Percentiles rank a stretch among this genome's conserved stretches.
These are phyloP conservation scores for Boletales sp. DNA, from an alignment of 768 basidiomycete genomes.

Conservation along the genomic window DNA sequence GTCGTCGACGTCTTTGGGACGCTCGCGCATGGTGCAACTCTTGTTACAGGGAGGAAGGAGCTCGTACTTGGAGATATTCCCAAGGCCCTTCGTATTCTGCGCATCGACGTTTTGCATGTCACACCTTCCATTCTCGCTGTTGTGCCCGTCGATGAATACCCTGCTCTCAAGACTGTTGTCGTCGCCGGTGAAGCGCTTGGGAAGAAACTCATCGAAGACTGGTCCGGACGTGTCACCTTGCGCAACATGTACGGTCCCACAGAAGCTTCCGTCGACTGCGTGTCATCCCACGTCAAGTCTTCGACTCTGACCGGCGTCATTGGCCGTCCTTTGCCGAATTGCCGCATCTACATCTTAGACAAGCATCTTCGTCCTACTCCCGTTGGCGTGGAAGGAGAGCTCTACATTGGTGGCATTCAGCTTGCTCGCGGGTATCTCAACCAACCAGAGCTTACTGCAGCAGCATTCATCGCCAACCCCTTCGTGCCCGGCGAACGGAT, in stretches of 20 bases:
- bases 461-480: slow-evolving; percentile 28
- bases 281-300: slow-evolving; percentile 23
- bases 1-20: slow-evolving; percentile 17
- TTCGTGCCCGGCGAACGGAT: slow-evolving; percentile 28
- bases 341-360: slow-evolving; percentile 28
- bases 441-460: slow-evolving; percentile 25
- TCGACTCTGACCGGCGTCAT: slow-evolving; percentile 21
- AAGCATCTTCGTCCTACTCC: slow-evolving; percentile 25
- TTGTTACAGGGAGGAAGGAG: slow-evolving; percentile 22
- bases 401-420: slow-evolving; percentile 20
- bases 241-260: slow-evolving; percentile 35
- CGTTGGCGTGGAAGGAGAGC: slow-evolving; percentile 26
- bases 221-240: slow-evolving; percentile 22
- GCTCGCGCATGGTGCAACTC: slow-evolving; percentile 18
- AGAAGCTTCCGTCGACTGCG: slow-evolving; percentile 29
- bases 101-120: slow-evolving; percentile 23
- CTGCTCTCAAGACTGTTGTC: slow-evolving; percentile 26
- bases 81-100: slow-evolving; percentile 25
- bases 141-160: slow-evolving; percentile 23
- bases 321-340: slow-evolving; percentile 30
- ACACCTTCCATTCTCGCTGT: slow-evolving; percentile 30
- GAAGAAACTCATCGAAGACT: slow-evolving; percentile 23
- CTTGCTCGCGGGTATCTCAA: slow-evolving; percentile 22
- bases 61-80: slow-evolving; percentile 30
- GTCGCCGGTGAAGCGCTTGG: slow-evolving; percentile 23